Evolutionary conservation across 441 rosid genomes (phyloP), one percentile per base, ranked within the genome.

Genomic region (Mallotus repandus): DNA sequence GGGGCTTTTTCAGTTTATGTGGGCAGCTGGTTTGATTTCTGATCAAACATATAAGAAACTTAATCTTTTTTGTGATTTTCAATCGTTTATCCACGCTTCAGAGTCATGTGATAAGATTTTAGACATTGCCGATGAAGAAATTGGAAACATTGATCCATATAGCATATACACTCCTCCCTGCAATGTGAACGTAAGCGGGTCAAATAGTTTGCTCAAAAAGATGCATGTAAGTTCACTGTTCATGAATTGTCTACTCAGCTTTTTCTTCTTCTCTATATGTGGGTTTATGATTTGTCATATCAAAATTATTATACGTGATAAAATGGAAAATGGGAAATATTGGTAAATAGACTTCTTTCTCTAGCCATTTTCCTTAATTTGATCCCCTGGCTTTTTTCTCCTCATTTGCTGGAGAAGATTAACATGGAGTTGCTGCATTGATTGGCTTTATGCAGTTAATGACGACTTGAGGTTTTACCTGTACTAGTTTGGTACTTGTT

Each of bases 21-120:
- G 98, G 99, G 74, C 97, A 10, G 74, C 91, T 81, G 98, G 98
- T 69, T 84, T 95, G 85, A 90, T 95, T 77, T 95, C 99, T 18
- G 95, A 89, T 77, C 89, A 92, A 32, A 94, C 99, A 48, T 94
- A 84, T 88, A 76, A 75, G 83, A 76, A 76, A 66, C 88, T 88
- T 69, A 89, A 89, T 60, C 77, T 77, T 75, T 76, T 84, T 10
- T 92, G 97, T 74, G 98, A 87, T 83, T 77, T 56, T 21, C 84
- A 88, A 63, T 83, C 98, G 1, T 91, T 91, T 78, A 19, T 92
- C 54, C 98, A 91, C 82, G 2, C 79, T 73, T 92, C 99, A 60
- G 80, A 81, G 63, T 67, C 81, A 32, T 95, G 99, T 78, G 52
- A 76, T 19, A 71, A 78, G 79, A 78, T 91, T 73, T 74, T 55